phyloP scores from a whole-genome alignment of 2,329 filamentous ascomycete species.

The Fusarium abutilonis region DNA sequence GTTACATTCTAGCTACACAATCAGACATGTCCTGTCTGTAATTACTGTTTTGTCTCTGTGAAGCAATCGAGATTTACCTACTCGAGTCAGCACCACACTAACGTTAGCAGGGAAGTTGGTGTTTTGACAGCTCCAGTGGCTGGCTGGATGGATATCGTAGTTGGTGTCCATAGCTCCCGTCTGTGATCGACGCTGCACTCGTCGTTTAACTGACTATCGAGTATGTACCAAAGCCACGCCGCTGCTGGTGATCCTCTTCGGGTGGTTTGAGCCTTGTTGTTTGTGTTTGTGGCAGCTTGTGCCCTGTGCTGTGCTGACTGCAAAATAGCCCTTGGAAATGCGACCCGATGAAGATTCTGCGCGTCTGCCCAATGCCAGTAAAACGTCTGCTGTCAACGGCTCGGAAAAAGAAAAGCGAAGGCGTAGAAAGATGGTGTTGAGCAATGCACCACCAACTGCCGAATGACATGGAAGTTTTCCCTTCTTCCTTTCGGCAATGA shows the following conservation, averaged over 20 bases:
- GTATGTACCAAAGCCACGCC: too few relatives aligned
- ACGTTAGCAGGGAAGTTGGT: background rate
- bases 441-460: background rate
- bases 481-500: background rate
- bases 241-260: too few relatives aligned
- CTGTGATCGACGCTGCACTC: conserved; percentile 24
- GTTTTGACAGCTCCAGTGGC: conserved; percentile 10
- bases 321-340: background rate
- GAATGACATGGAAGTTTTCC: background rate
- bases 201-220: conserved; percentile 8
- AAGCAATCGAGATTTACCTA: conserved; percentile 1
- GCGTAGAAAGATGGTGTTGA: background rate
- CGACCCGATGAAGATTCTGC: conserved; percentile 2
- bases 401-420: conserved; percentile 1
- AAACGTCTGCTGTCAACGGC: background rate
- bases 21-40: background rate
- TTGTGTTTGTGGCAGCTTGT: background rate
- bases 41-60: background rate
- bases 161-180: conserved; percentile 1
- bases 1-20: background rate
- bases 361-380: background rate
- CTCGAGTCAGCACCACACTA: conserved; percentile 1
- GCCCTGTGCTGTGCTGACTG: conserved; percentile 12
- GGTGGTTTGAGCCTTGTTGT: background rate
- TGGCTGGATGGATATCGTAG: background rate